Evolutionary conservation across 2,329 filamentous ascomycete species (phyloP), one percentile per base, ranked within the genome.

Genomic region (Zalaria obscura): DNA sequence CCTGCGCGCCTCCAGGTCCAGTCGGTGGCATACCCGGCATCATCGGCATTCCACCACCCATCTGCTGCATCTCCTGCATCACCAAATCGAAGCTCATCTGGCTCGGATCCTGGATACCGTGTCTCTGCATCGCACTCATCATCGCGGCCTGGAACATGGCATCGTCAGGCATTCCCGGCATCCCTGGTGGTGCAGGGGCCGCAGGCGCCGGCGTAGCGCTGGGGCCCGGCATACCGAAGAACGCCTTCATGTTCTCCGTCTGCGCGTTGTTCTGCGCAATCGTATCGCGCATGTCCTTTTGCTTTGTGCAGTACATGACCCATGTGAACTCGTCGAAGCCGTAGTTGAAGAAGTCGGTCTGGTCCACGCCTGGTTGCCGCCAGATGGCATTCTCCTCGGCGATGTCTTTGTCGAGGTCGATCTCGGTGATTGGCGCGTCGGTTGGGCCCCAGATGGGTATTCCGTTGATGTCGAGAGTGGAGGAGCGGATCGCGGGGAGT

Each of bases 261-360:
- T 93, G 88, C 7, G 36, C 42, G 28, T 40, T 38, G 29, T 32
- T 32, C 38, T 81, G 76, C 43, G 75, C 76, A 50, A 86, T 85
- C 51, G 89, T 84, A 49, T 76, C 76, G 11, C 83, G 76, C 54
- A 95, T 71, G 25, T 69, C 70, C 50, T 91, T 79, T 60, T 96
- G 91, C 56, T 93, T 93, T 45, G 86, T 70, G 28, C 88, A 87
- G 60, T 98, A 98, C 41, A 88, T 75, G 4, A 88, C 83, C 91
- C 91, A 98, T 1, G 88, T 94, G 62, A 95, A 96, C 62, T 96
- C 89, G 64, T 96, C 89, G 57, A 96, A 96, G 44, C 89, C 89
- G 63, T 96, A 96, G 68, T 96, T 96, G 75, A 96, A 96, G 65
- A 93, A 96, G 60, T 98, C 91, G 45, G 83, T 91, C 41, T 94